phyloP scores from a whole-genome alignment of 2,329 filamentous ascomycete species.

The Rosellinia necatrix region DNA sequence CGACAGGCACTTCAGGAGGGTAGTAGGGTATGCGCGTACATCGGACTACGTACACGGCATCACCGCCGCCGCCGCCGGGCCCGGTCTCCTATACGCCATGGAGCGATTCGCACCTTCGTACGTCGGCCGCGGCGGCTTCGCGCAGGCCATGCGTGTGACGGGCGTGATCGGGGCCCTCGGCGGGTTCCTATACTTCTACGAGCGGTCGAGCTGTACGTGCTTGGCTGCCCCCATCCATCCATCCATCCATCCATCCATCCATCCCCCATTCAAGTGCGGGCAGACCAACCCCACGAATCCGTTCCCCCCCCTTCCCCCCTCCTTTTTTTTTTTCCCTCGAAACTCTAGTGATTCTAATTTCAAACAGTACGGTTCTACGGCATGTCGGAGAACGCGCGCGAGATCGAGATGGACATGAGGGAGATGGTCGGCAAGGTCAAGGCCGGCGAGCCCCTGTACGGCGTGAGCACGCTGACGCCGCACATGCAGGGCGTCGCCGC shows the following conservation, averaged over 20 bases:
- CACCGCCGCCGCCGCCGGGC: constrained; percentile 71
- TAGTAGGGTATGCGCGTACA: constrained; percentile 81
- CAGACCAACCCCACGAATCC: no score
- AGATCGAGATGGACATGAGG: constrained; percentile 94
- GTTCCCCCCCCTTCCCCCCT: no score
- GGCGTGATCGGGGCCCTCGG: constrained; percentile 74
- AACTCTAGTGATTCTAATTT: no score
- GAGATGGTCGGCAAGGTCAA: constrained; percentile 99
- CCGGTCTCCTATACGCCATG: constrained; percentile 75
- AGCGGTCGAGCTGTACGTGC: constrained; percentile 78
- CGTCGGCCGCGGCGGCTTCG: constrained; percentile 80
- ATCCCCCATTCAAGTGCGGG: no score
- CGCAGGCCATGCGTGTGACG: constrained; percentile 79
- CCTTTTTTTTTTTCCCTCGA: no score
- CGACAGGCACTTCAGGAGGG: constrained; percentile 83
- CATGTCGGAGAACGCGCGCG: constrained; percentile 87
- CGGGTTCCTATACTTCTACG: constrained; percentile 84
- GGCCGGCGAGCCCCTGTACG: constrained; percentile 86
- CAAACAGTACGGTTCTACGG: constrained; percentile 96
- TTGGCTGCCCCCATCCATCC: no score
- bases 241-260: no score
- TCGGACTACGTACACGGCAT: constrained; percentile 79
- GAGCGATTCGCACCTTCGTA: constrained; percentile 86
- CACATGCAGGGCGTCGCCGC: constrained; percentile 94
- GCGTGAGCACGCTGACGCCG: constrained; percentile 74